Percentiles rank a stretch among this genome's conserved stretches.
Evolutionary conservation across 371 early-diverging fungal genomes (phyloP).

Genomic region (Haplosporangium sp.): DNA sequence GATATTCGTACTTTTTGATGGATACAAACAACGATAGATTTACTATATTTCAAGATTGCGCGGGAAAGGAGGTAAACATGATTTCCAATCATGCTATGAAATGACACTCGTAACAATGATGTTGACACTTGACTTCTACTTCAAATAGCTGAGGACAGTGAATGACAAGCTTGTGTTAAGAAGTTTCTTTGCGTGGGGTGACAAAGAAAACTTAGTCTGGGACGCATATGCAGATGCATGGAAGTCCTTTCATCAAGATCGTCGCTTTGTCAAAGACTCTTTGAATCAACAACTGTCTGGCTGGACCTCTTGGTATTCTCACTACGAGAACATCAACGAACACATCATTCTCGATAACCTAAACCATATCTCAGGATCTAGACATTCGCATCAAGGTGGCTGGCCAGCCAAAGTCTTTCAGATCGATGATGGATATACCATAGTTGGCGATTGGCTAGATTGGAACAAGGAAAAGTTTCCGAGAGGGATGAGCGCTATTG

Average conservation of each 20-base stretch:
- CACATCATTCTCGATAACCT: conserved; percentile 62
- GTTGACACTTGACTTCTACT: neutral
- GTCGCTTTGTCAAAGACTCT: conserved; percentile 14
- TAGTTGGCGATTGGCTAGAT: conserved; percentile 70
- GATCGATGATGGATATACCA: conserved; percentile 71
- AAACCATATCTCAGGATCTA: conserved; percentile 52
- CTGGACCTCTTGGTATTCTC: conserved; percentile 73
- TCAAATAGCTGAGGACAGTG: conserved; percentile 11
- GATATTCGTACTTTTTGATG: conserved; percentile 68
- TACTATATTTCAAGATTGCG: conserved; percentile 64
- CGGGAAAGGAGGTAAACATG: conserved; percentile 33
- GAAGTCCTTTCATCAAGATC: conserved; percentile 35
- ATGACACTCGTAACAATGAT: neutral
- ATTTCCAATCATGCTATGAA: neutral
- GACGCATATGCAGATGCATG: conserved; percentile 60
- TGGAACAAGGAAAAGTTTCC: conserved; percentile 66
- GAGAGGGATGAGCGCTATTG: conserved; percentile 61
- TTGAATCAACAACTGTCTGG: conserved; percentile 59
- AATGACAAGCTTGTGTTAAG: conserved; percentile 22
- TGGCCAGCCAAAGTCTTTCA: conserved; percentile 72
- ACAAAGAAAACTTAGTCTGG: conserved; percentile 60
- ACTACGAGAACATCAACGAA: conserved; percentile 69
- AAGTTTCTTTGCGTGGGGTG: conserved; percentile 37
- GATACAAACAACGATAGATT: conserved; percentile 59
- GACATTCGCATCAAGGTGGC: neutral